Evolutionary conservation across 257 asterid species (phyloP), one percentile per base, ranked within the genome.

Genomic region (Nicotiana sylvestris): DNA sequence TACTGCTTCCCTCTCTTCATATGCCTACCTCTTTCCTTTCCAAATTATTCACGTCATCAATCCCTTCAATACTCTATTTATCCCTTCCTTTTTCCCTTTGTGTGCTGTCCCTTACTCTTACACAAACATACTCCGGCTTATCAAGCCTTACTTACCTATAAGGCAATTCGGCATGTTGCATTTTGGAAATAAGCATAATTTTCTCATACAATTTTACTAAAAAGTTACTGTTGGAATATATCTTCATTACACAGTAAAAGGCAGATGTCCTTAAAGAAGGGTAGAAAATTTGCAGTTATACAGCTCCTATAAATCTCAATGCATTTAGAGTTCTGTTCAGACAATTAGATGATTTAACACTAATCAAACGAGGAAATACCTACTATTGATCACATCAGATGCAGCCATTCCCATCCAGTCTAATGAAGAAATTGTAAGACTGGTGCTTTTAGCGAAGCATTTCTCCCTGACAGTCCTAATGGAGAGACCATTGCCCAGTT

Each of bases 391-490:
- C 82, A 96, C 97, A 92, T 96, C 98, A 83, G 88, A 76, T 49
- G 93, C 94, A 83, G 93, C 93, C 62, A 94, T 83, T 80, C 98
- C 98, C 99, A 96, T 92, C 99, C 99, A 96, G 84, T 93, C 91
- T 85, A 96, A 87, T 27, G 98, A 92, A 83, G 97, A 85, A 84
- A 87, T 83, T 66, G 83, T 83, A 82, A 90, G 53, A 84, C 84
- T 64, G 65, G 82, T 81, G 67, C 58, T 57, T 79, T 85, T 82
- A 62, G 82, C 94, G 80, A 86, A 80, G 39, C 68, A 55, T 68
- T 67, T 70, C 85, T 90, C 93, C 84, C 56, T 69, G 76, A 85
- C 70, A 85, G 88, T 86, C 74, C 83, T 77, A 76, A 92, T 87
- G 85, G 85, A 86, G 81, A 84, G 46, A 53, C 87, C 85, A 81